Base-by-base conservation (phyloP, 768 basidiomycete genomes). In the Exidia glandulosa region DNA sequence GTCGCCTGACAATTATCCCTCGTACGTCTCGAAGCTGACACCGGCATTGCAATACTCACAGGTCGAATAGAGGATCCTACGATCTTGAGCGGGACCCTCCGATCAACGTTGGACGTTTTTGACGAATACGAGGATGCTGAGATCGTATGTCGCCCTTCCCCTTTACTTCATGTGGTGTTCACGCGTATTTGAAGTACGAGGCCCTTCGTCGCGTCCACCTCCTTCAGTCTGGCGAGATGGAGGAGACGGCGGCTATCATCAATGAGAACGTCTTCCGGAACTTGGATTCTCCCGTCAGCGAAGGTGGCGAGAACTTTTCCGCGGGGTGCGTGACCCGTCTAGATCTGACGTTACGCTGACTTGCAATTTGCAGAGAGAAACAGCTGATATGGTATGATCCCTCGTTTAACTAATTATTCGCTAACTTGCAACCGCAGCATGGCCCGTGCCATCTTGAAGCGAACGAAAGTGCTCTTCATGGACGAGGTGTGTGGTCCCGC, bases 251-350 rank as follows among this genome's bases (percentile, higher is more conserved):
- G 7, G 75, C 78, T 7, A 75, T 71, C 16, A 72, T 88, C 59
- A 92, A 92, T 62, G 76, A 68, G 32, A 92, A 92, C 61, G 81
- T 88, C 2, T 90, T 90, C 80, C 81, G 85, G 23, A 81, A 85
- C 65, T 74, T 90, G 5, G 87, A 91, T 62, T 86, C 84, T 0
- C 64, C 77, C 7, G 87, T 90, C 2, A 85, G 86, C 1, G 90
- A 94, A 73, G 88, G 87, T 1, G 90, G 89, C 19, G 92, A 94
- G 23, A 94, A 93, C 73, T 93, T 94, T 69, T 90, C 88, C 0
- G 87, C 88, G 6, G 88, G 88, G 86, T 87, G 60, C 52, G 77
- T 68, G 2, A n/a, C 9, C 30, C 12, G 31, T 10, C 13, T 23
- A 41, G 23, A 13, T 19, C 13, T 47, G 34, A 41, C 67, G 64